Evolutionary conservation across 1,284 basidiomycete species (phyloP), one percentile per base, ranked within the genome.

Genomic region (Vanrija sp.): DNA sequence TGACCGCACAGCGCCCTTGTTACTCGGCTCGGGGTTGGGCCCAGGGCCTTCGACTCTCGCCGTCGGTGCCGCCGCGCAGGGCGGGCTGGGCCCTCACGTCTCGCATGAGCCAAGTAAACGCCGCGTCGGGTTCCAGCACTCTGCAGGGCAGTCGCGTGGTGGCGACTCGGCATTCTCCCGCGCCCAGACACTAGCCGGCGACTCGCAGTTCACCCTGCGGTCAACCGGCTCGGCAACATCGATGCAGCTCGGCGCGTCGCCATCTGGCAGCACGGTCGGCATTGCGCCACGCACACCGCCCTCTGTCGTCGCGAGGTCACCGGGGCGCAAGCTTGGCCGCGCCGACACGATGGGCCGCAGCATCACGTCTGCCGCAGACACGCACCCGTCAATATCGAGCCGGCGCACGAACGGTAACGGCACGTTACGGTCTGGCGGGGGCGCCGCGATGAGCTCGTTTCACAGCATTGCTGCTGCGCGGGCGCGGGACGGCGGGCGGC

Each of bases 121-220:
- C 15, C 49, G 49, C 36, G 49, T 51, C 12, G 49, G 49, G 2
- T 55, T 59, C 42, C 51, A 55, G 38, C 46, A 25, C 35, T 35
- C 45, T 10, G 45, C 36, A 3, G 35, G 45, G 0, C 44, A 44
- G 2, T 44, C 42, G 18, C 23, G 53, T 5, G 44, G 43, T 1
- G 50, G 50, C 41, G 54, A 56, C 19, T 56, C 54, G 27, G 41
- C 35, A 4, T 49, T 55, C 45, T 47, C 53, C n/a, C 53, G 49
- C 19, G 23, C 23, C 10, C 36, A 41, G 9, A 18, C 19, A 5
- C 23, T 46, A 6, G 37, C 55, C 6, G 65, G 62, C 16, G 71
- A 72, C 16, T 67, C 64, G n/a, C 63, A 60, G 12, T 69, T 73
- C 38, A 73, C 71, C 2, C 56, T 73, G 2, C 61, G 69, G 7